A percentile compares a stretch with the other conserved stretches of the same genome.
Evolutionary conservation across 805 yeast species (phyloP).

Genomic region (Saccharomycopsis sp.): DNA sequence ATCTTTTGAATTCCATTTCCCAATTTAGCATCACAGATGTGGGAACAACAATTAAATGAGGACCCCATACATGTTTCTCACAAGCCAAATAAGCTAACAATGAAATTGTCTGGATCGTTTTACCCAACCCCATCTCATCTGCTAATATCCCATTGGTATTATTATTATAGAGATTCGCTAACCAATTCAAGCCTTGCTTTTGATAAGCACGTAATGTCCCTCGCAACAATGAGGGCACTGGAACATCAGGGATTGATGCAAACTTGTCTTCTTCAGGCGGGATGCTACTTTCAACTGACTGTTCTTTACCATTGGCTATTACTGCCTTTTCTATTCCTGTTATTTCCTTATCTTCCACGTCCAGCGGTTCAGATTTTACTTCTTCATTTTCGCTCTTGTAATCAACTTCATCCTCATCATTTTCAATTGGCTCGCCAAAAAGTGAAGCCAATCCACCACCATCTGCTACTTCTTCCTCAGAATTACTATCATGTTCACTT

Average conservation of each 20-base stretch:
- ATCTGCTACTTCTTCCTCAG: slow-evolving; percentile 21
- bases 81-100: slow-evolving; percentile 83
- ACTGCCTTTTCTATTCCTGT: too few species aligned
- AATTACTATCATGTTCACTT: slow-evolving; percentile 22
- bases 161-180: slow-evolving; percentile 86
- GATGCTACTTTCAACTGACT: slow-evolving; percentile 3
- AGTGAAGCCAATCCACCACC: slow-evolving; percentile 31
- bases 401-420: slow-evolving; percentile 4
- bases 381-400: slow-evolving; percentile 17
- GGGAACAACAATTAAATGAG: slow-evolving; percentile 94
- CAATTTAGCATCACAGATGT: slow-evolving; percentile 96
- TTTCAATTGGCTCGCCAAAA: slow-evolving; percentile 22
- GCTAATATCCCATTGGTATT: slow-evolving; percentile 95
- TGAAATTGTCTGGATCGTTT: slow-evolving; percentile 93
- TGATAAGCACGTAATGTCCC: slow-evolving; percentile 88
- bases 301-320: too few species aligned
- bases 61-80: slow-evolving; percentile 95
- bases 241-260: slow-evolving; percentile 58
- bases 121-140: slow-evolving; percentile 98
- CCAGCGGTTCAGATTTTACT: not conserved
- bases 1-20: slow-evolving; percentile 99
- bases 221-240: slow-evolving; percentile 52
- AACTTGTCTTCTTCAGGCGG: slow-evolving; percentile 25
- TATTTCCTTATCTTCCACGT: slow-evolving; percentile 15
- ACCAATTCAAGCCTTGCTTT: slow-evolving; percentile 94